These are phyloP conservation scores for Fraxinus albicans DNA, from an alignment of 305 asterid species.

Conservation along the genomic window DNA sequence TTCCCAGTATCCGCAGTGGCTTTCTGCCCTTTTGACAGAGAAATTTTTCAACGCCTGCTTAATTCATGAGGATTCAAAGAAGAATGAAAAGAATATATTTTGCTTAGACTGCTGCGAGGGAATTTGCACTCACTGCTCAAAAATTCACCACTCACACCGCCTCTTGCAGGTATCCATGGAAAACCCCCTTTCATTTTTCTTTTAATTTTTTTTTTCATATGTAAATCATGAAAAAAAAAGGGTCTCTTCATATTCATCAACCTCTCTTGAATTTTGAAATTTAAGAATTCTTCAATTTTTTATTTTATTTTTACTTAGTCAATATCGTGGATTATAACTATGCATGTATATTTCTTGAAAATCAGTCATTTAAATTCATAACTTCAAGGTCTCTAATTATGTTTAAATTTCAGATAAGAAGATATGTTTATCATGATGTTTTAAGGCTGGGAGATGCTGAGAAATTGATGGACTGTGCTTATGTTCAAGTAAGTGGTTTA, in stretches of 20 bases:
- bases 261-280: background rate
- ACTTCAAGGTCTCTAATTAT: background rate
- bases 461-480: conserved; percentile 36
- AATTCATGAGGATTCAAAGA: conserved; percentile 51
- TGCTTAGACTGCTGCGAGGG: conserved; percentile 71
- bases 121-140: conserved; percentile 58
- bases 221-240: background rate
- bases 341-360: background rate
- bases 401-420: conserved; percentile 28
- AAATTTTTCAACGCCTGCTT: conserved; percentile 64
- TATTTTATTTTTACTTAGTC: background rate
- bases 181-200: background rate
- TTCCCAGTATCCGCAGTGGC: conserved; percentile 51
- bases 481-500: conserved; percentile 34
- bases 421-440: conserved; percentile 42
- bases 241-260: background rate
- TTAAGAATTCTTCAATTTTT: background rate
- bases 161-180: conserved; percentile 47
- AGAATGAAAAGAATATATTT: conserved; percentile 65
- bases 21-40: conserved; percentile 42
- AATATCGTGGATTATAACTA: background rate
- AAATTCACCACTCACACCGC: conserved; percentile 53
- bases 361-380: background rate
- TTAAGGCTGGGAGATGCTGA: conserved; percentile 36
- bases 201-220: no score